phyloP scores from a whole-genome alignment of 2,329 filamentous ascomycete species.

The Trichophyton equinum region DNA sequence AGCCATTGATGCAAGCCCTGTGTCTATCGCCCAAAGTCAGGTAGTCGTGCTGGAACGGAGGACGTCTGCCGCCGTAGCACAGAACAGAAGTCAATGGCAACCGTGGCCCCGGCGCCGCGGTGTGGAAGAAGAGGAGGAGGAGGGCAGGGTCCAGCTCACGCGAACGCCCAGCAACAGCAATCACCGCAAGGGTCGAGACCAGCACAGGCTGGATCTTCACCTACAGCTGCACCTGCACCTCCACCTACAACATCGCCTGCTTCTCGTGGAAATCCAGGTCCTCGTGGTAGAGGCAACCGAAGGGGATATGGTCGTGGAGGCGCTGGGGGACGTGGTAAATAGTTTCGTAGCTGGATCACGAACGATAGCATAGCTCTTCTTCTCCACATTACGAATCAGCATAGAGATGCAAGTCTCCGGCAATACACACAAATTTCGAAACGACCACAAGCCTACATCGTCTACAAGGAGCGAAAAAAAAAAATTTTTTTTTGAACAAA shows the following conservation, averaged over 20 bases:
- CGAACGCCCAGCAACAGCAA: not conserved
- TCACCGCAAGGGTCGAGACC: not conserved
- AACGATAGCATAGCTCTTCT: not conserved
- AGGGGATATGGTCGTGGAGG: not conserved
- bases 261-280: not conserved
- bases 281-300: not conserved
- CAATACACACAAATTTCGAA: no score
- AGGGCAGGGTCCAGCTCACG: not conserved
- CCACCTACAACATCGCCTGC: not conserved
- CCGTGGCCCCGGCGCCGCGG: not conserved
- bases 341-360: not conserved
- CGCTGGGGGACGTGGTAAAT: conserved; percentile 4
- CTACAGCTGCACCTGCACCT: not conserved
- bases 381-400: not conserved
- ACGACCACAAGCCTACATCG: not conserved
- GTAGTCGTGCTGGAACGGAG: conserved; percentile 68
- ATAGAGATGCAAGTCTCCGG: not conserved
- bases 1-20: conserved; percentile 68
- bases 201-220: not conserved
- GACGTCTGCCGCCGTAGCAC: conserved; percentile 10
- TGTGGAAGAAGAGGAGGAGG: not conserved
- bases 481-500: not conserved
- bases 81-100: conserved; percentile 6
- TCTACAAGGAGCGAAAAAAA: not conserved
- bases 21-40: conserved; percentile 69